Conservation (phyloP, 441 rosid genomes). For the Populus trichocarpa region DNA sequence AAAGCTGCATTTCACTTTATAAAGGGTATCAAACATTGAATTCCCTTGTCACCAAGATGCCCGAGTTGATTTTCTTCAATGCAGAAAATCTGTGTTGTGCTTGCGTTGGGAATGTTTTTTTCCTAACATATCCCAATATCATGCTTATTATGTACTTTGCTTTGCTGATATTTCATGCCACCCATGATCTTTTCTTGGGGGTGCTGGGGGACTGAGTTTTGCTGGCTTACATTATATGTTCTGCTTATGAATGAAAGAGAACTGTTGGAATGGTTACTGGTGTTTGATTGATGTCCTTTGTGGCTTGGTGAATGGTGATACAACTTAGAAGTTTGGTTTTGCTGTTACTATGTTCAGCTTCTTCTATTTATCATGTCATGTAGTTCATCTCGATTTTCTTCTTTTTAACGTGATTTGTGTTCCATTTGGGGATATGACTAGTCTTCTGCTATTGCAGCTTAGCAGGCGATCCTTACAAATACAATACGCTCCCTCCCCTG, state of each 20-base stretch:
- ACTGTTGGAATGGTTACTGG: neutral
- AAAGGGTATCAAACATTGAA: neutral
- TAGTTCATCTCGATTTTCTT: neutral
- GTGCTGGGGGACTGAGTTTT: neutral
- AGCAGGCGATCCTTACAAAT: conserved; percentile 56
- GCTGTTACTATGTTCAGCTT: neutral
- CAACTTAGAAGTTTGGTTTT: neutral
- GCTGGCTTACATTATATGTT: neutral
- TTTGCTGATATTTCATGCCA: neutral
- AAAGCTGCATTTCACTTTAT: neutral
- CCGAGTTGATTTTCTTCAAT: neutral
- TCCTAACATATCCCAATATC: neutral
- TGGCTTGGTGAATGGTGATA: neutral
- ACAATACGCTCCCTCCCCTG: conserved; percentile 69
- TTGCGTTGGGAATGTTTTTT: neutral
- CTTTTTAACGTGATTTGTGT: neutral
- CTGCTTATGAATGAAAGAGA: neutral
- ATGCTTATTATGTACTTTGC: neutral
- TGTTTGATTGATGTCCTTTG: neutral
- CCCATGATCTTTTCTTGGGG: neutral
- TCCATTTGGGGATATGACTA: neutral
- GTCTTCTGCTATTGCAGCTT: conserved; percentile 41
- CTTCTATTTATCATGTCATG: neutral
- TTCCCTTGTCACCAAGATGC: neutral
- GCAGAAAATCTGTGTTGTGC: neutral